Evolutionary conservation across 2,329 filamentous ascomycete species (phyloP).

Genomic region (Diplodia corticola): DNA sequence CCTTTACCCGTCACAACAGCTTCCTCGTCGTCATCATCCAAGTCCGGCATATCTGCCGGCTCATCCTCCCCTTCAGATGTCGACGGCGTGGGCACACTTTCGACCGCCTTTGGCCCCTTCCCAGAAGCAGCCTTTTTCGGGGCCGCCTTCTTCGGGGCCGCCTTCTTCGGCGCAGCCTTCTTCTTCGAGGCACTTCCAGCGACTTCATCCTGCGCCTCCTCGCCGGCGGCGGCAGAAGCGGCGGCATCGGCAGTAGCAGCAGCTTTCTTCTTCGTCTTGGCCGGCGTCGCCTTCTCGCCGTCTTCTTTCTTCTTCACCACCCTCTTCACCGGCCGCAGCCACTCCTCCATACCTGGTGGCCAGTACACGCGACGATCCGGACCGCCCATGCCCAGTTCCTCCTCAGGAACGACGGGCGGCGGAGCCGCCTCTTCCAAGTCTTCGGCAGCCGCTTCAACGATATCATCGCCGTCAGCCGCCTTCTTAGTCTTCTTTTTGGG

Average conservation of each 20-base stretch:
- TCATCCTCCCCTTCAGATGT: conserved; percentile 25
- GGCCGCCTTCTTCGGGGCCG: conserved; percentile 30
- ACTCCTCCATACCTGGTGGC: conserved; percentile 87
- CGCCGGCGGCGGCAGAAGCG: background rate
- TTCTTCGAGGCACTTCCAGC: conserved; percentile 25
- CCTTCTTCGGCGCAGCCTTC: conserved; percentile 38
- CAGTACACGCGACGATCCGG: conserved; percentile 81
- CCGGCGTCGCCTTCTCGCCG: conserved; percentile 32
- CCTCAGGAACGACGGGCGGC: conserved; percentile 54
- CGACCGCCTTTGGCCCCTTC: conserved; percentile 28
- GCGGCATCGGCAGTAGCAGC: conserved; percentile 26
- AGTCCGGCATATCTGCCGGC: conserved; percentile 40
- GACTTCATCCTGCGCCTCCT: background rate
- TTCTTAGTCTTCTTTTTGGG: conserved; percentile 49
- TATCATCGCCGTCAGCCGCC: conserved; percentile 42
- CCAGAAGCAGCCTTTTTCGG: conserved; percentile 36
- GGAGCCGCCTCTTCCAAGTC: conserved; percentile 36
- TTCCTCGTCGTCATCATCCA: conserved; percentile 36
- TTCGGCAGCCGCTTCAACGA: conserved; percentile 42
- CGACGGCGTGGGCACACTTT: conserved; percentile 46
- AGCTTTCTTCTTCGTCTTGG: conserved; percentile 39
- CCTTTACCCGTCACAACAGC: background rate
- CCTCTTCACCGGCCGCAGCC: conserved; percentile 78
- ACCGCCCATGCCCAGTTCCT: conserved; percentile 85
- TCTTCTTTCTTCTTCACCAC: conserved; percentile 59